phyloP scores from a whole-genome alignment of 768 basidiomycete genomes.

The Naganishia friedmannii region DNA sequence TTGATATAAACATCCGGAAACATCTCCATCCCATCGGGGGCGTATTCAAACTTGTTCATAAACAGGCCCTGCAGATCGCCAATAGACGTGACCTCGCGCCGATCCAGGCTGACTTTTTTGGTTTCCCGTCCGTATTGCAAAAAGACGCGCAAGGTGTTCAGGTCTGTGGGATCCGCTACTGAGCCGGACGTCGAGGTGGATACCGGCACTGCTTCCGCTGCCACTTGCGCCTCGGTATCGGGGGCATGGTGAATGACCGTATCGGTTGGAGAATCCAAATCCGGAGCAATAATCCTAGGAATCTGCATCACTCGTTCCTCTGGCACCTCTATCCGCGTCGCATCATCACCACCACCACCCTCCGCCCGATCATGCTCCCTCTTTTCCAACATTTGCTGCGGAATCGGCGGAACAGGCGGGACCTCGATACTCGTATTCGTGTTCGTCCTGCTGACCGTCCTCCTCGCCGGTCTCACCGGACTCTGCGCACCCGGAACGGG shows the following conservation, averaged over 20 bases:
- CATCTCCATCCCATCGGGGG: slow-evolving; percentile 77
- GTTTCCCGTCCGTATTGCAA: slow-evolving; percentile 86
- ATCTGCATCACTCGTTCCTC: not conserved
- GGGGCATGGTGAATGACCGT: slow-evolving; percentile 5
- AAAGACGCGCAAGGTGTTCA: slow-evolving; percentile 65
- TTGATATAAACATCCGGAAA: slow-evolving; percentile 94
- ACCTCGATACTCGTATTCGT: slow-evolving; percentile 4
- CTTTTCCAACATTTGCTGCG: slow-evolving; percentile 11
- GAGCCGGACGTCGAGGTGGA: slow-evolving; percentile 2
- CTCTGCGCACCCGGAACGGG: slow-evolving; percentile 25
- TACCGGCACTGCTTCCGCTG: not conserved
- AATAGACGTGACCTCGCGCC: slow-evolving; percentile 61
- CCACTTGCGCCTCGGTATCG: not conserved
- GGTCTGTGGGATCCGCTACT: slow-evolving; percentile 20
- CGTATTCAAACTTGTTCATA: slow-evolving; percentile 91
- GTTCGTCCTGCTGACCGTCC: slow-evolving; percentile 39
- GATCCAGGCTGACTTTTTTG: slow-evolving; percentile 75
- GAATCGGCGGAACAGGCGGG: slow-evolving; percentile 41
- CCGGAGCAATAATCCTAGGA: slow-evolving; percentile 13
- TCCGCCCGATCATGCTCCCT: slow-evolving; percentile 2
- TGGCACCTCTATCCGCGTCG: not conserved
- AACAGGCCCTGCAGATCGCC: slow-evolving; percentile 78
- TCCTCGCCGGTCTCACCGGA: slow-evolving; percentile 43
- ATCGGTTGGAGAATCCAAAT: not conserved
- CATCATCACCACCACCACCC: not conserved